Conservation (phyloP, 441 rosid genomes). For the Gossypium davidsonii region DNA sequence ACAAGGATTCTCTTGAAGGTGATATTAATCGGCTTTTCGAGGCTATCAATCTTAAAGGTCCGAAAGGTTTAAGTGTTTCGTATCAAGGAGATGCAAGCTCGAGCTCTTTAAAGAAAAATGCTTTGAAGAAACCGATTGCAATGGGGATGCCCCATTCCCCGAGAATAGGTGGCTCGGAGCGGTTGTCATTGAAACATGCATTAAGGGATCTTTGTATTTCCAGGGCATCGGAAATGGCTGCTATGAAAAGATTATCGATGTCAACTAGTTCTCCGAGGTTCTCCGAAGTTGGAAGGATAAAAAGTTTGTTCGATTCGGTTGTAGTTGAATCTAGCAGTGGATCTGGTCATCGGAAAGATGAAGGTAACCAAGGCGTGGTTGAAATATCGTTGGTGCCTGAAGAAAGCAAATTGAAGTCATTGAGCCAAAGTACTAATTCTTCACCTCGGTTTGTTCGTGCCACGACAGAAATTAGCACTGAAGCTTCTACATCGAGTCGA, state of each 20-base stretch:
- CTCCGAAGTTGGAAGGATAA: conserved; percentile 85
- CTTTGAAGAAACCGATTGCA: conserved; percentile 58
- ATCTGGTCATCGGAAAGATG: conserved; percentile 31
- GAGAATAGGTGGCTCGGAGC: conserved; percentile 48
- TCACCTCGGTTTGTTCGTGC: conserved; percentile 29
- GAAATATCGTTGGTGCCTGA: conserved; percentile 50
- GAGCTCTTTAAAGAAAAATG: conserved; percentile 47
- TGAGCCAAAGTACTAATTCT: conserved; percentile 33
- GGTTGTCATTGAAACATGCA: conserved; percentile 79
- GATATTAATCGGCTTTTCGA: conserved; percentile 83
- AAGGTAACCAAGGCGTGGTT: conserved; percentile 42
- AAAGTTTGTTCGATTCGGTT: conserved; percentile 66
- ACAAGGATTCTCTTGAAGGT: conserved; percentile 60
- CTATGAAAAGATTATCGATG: conserved; percentile 62
- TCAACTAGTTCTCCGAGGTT: conserved; percentile 42
- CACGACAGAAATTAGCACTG: conserved; percentile 16
- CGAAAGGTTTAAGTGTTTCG: conserved; percentile 36
- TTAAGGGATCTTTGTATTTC: conserved; percentile 82
- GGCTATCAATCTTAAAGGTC: conserved; percentile 51
- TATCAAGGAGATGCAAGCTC: conserved; percentile 42
- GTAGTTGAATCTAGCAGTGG: conserved; percentile 42
- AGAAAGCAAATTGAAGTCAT: conserved; percentile 37
- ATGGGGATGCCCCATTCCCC: conserved; percentile 60
- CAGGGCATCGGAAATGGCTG: conserved; percentile 97
- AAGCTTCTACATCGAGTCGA: conserved; percentile 11